Percentiles rank a stretch among this genome's conserved stretches.
phyloP scores from a whole-genome alignment of 495 filamentous ascomycete species.

The Copromyces sp. region DNA sequence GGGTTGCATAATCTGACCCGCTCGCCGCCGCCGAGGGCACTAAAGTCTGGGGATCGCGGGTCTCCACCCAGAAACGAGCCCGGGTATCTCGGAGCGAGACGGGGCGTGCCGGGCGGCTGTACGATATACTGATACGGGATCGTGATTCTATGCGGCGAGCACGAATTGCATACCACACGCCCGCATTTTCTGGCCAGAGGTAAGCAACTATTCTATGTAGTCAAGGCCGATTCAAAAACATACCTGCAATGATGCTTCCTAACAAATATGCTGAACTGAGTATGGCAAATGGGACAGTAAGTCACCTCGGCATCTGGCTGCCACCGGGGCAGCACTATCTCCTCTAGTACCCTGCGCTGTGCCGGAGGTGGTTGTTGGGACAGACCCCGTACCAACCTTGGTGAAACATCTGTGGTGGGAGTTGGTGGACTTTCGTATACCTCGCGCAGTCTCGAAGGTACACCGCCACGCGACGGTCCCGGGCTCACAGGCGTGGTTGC shows the following conservation, averaged over 20 bases:
- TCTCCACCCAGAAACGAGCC: constrained; percentile 27
- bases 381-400: neutral
- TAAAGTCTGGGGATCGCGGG: constrained; percentile 33
- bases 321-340: constrained; percentile 58
- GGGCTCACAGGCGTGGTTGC: neutral
- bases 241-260: constrained; percentile 85
- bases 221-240: constrained; percentile 9
- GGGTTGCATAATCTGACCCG: constrained; percentile 89
- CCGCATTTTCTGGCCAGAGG: constrained; percentile 67
- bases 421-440: neutral
- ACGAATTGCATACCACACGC: constrained; percentile 80
- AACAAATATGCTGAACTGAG: constrained; percentile 73
- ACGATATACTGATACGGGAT: constrained; percentile 93
- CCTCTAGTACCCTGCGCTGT: constrained; percentile 2
- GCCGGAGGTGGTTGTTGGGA: neutral
- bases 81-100: constrained; percentile 32
- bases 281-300: constrained; percentile 71
- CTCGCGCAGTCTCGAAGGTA: neutral
- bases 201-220: neutral
- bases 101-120: constrained; percentile 51
- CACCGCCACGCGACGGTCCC: neutral
- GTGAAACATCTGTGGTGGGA: neutral
- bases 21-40: constrained; percentile 60
- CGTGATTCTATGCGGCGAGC: constrained; percentile 90
- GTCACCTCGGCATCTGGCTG: constrained; percentile 74